Base-by-base conservation (phyloP, 106 monocot species). In the Dendrobium chrysotoxum region DNA sequence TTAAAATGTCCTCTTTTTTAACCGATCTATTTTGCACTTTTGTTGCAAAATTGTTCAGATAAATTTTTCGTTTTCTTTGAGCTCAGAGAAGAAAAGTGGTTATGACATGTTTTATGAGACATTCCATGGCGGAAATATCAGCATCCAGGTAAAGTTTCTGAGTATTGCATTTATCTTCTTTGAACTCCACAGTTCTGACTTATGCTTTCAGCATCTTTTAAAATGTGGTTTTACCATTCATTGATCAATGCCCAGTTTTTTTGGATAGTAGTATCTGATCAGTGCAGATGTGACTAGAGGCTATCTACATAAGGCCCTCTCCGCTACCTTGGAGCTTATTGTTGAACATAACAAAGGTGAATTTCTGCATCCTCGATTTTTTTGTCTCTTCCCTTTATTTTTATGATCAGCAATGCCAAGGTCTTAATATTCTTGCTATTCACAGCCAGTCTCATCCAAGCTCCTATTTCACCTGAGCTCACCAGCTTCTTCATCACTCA, bases 71-170 rank as follows among this genome's bases (percentile, higher is more conserved):
- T 82, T 86, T 41, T 53, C 31, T 79, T 75, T 86, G 75, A 79
- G 78, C 53, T 79, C 81, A 68, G 68, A 82, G 68, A 82, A 86
- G 65, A 76, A 54, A 54, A 68, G 64, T 17, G 73, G 25, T 53
- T 45, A 25, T 68, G 75, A 28, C n/a, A 70, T 64, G 79, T 72
- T 86, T 3, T 86, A 86, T 54, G 86, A 86, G 86, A 86, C 86
- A 45, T 86, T 50, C 61, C 86, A 86, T 86, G 86, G 86, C 58
- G 86, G 81, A 82, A 86, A 86, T 76, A 86, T 86, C 50, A 86
- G 86, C 39, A 86, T 86, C 74, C 85, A 85, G 85, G 85, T 85
- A 79, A 28, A 40, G 75, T 57, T 72, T 50, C 50, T 50, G 50
- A 13, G 50, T 50, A 3, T 50, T 50, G 50, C 50, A 50, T 50